A percentile compares a stretch with the other conserved stretches of the same genome.
Conservation (phyloP, 805 yeast genomes). For the Hanseniaspora hatyaiensis region DNA sequence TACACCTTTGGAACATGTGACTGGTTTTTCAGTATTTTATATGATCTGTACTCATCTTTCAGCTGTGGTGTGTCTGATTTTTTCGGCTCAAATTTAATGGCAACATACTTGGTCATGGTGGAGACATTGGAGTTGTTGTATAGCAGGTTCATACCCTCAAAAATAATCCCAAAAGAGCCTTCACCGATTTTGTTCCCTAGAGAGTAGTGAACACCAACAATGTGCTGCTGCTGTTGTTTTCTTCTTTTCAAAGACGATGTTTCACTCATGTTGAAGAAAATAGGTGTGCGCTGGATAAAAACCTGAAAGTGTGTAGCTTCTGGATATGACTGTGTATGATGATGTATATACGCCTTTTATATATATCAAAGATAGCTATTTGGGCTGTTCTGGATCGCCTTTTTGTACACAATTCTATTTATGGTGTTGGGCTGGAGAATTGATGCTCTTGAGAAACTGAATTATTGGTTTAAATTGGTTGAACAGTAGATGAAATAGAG, state of each 20-base stretch:
- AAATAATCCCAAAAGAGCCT: conserved; percentile 76
- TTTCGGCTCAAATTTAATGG: conserved; percentile 71
- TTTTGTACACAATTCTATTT: too few species aligned
- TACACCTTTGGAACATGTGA: conserved; percentile 74
- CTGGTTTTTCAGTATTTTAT: conserved; percentile 55
- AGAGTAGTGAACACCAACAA: conserved; percentile 52
- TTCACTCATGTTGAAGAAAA: conserved; percentile 7
- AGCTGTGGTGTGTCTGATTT: conserved; percentile 75
- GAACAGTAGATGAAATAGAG: too few species aligned
- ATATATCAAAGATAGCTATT: too few species aligned
- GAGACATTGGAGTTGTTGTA: conserved; percentile 32
- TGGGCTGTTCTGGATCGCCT: too few species aligned
- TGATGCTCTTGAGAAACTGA: too few species aligned
- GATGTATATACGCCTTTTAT: too few species aligned
- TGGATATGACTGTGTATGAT: background rate
- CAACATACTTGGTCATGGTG: conserved; percentile 36
- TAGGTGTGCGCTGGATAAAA: background rate
- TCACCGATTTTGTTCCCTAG: conserved; percentile 79
- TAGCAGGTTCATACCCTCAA: conserved; percentile 65
- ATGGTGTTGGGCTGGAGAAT: too few species aligned
- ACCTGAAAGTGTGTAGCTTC: too few species aligned
- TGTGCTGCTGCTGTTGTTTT: conserved; percentile 24
- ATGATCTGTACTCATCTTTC: conserved; percentile 70
- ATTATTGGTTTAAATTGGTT: too few species aligned
- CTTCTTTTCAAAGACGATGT: conserved; percentile 10